Evolutionary conservation across 1,284 basidiomycete genomes (phyloP).

Genomic region (Malassezia japonica): DNA sequence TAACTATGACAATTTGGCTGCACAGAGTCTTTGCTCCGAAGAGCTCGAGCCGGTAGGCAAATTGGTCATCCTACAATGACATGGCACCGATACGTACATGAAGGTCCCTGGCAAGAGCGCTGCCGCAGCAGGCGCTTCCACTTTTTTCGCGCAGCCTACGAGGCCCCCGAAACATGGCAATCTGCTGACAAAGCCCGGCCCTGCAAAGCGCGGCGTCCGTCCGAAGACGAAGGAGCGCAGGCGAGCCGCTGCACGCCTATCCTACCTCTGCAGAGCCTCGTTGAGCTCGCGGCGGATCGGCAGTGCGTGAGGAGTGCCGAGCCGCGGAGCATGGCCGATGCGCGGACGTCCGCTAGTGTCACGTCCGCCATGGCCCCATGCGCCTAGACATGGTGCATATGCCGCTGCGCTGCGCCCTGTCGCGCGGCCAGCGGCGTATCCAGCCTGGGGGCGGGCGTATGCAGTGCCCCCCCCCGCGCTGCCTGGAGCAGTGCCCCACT

Average conservation of each 20-base stretch:
- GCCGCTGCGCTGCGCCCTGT: background rate
- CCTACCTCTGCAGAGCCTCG: background rate
- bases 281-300: constrained; percentile 1
- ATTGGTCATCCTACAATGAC: constrained; percentile 10
- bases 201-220: background rate
- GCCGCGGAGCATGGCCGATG: constrained; percentile 10
- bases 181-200: constrained; percentile 9
- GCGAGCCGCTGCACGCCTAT: background rate
- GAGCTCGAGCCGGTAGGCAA: constrained; percentile 18
- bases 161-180: background rate
- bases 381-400: background rate
- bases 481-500: background rate
- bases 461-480: no score
- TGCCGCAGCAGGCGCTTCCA: background rate
- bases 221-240: constrained; percentile 3
- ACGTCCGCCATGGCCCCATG: constrained; percentile 6
- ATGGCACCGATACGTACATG: background rate
- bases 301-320: constrained; percentile 3
- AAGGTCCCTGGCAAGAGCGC: background rate
- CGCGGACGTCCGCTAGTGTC: constrained; percentile 7
- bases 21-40: constrained; percentile 19
- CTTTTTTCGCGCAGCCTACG: background rate
- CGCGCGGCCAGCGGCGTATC: no score
- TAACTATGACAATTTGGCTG: constrained; percentile 22
- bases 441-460: no score